Evolutionary conservation across 805 yeast species (phyloP), one percentile per base, ranked within the genome.

Genomic region (Zygosaccharomyces rouxii): DNA sequence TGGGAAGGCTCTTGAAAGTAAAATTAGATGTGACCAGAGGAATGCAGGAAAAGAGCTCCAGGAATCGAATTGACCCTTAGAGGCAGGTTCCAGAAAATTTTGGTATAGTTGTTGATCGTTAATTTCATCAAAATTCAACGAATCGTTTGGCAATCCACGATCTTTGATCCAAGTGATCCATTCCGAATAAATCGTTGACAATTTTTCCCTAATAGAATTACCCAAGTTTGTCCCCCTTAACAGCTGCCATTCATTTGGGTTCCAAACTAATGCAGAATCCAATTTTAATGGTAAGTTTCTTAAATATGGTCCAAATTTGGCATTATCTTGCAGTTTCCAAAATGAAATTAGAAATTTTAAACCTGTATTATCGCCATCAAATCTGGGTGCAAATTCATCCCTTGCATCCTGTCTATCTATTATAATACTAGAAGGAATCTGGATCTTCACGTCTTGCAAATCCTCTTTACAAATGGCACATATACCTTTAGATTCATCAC

Each of bases 1-100:
- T 0, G 97, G 97, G 63, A 89, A 89, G 1, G 95, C 81, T 55
- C 97, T 75, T 1, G 96, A 84, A 25, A 84, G 77, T 53, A 86
- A 73, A 13, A 89, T 83, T 26, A 80, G 66, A 22, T 80, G 73
- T 1, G 94, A 79, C 96, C 96, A 89, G 4, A 84, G 61, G 59
- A 82, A 89, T 5, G 82, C 81, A 1, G 80, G 69, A 54, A 86
- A 84, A 42, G 81, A 74, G 5, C 81, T 76, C 89, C 89, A 86
- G 38, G 74, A 33, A 5, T 38, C 7, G 7, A 44, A 40, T 11
- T 46, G 18, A 19, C 42, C 38, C 5, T 22, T 22, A 1, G 49
- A 30, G 0, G 49, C 49, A 7, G 68, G 64, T 4, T 53, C 35
- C 1, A 53, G 35, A 9, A 58, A 19, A 3, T 46, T 30, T 1